Evolutionary conservation across 2,329 filamentous ascomycete genomes (phyloP).

Genomic region (Nigrospora osmanthi): DNA sequence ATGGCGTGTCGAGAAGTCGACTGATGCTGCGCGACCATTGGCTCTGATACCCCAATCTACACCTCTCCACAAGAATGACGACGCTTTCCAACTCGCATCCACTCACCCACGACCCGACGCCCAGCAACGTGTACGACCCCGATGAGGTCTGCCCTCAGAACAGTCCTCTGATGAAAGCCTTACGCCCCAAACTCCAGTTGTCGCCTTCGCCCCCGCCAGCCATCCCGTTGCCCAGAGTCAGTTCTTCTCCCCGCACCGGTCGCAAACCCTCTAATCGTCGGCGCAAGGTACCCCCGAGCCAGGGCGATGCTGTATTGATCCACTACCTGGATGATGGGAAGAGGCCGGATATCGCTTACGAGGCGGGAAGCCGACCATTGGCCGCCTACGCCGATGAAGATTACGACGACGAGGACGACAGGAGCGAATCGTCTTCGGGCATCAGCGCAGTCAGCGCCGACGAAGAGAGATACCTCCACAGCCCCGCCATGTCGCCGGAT

Average conservation of each 20-base stretch:
- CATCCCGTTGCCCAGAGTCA: conserved; percentile 34
- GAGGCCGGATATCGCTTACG: conserved; percentile 54
- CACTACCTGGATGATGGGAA: conserved; percentile 55
- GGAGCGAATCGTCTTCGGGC: conserved; percentile 4
- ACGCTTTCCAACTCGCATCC: conserved; percentile 17
- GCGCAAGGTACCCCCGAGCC: conserved; percentile 45
- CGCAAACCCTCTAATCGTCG: conserved; percentile 43
- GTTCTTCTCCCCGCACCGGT: conserved; percentile 28
- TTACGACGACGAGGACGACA: conserved; percentile 23
- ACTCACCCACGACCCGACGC: conserved; percentile 20
- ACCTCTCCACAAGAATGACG: conserved; percentile 21
- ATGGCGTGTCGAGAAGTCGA: conserved; percentile 4
- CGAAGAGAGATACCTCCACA: conserved; percentile 8
- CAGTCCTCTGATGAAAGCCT: conserved; percentile 29
- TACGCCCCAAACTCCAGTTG: conserved; percentile 36
- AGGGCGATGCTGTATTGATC: conserved; percentile 62
- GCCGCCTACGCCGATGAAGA: conserved; percentile 35
- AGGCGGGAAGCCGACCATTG: conserved; percentile 46
- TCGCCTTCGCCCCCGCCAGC: conserved; percentile 42
- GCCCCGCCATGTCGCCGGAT: conserved; percentile 21
- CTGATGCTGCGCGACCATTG: conserved; percentile 23
- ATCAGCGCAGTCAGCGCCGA: background rate
- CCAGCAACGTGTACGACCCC: conserved; percentile 34
- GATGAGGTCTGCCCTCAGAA: conserved; percentile 37
- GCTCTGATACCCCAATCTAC: conserved; percentile 13